Base-by-base conservation (phyloP, 1,284 basidiomycete genomes). In the Sphaerobolus stellatus region DNA sequence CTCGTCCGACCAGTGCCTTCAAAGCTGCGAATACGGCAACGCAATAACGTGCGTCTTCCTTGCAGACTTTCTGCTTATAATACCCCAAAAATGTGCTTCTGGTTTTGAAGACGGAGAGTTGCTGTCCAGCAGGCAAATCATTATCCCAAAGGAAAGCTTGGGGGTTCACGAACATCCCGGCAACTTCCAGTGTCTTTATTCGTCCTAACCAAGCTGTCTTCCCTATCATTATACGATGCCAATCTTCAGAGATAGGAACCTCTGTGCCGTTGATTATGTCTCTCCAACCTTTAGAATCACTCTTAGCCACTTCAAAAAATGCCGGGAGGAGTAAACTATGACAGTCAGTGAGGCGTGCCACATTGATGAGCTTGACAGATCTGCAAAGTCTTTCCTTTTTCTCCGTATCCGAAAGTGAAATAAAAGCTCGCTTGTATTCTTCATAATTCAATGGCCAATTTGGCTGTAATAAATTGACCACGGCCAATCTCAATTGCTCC, bases 341-440 rank as follows among this genome's bases (percentile, higher is more conserved):
- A 6, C 8, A 18, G 18, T 52, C 28, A 16, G 33, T 38, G 27
- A 44, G 38, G 13, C 25, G 38, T 13, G 50, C 50, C 24, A 5
- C 30, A 20, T 43, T 29, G 25, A 52, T 44, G 25, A 52, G 27
- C 38, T 52, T 52, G 33, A 44, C 33, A 7, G 38, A 43, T 14
- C 40, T 18, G n/a, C 30, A 8, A 6, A 52, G n/a, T 20, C 50
- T 52, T 16, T n/a, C 30, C 24, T 52, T 28, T 24, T 44, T 33
- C 4, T 30, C 16, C 2, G 22, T 20, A 8, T 16, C 6, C 7
- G 36, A 38, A 38, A 38, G 36, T 16, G 36, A 38, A 7, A 22
- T 7, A 5, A 7, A 4, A 7, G 22, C 22, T 22, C 7, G 4
- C n/a, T 7, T 38, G 29, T 52, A 52, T n/a, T 52, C 50, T 9